A percentile compares a stretch with the other conserved stretches of the same genome.
phyloP scores from a whole-genome alignment of 352 stramenopile species.

The Globisporangium cederbergense region DNA sequence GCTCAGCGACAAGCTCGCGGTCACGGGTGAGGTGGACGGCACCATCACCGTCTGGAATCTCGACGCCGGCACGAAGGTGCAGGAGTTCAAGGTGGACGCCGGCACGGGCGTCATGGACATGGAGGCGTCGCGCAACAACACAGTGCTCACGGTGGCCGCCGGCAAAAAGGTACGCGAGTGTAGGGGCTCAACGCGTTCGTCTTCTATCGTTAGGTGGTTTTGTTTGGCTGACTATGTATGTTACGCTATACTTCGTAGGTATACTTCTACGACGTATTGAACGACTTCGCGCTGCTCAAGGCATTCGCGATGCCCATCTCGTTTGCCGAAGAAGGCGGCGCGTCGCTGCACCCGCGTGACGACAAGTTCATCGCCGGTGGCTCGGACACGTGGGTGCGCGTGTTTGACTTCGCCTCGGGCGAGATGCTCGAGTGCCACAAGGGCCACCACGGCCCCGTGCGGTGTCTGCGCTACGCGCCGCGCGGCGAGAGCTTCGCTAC shows the following conservation, averaged over 20 bases:
- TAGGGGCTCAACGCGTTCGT: no score
- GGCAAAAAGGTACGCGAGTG: conserved; percentile 71
- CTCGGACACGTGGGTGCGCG: conserved; percentile 96
- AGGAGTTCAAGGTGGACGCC: conserved; percentile 60
- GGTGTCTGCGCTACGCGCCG: conserved; percentile 95
- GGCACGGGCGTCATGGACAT: conserved; percentile 82
- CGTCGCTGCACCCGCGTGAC: conserved; percentile 82
- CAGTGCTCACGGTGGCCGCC: conserved; percentile 88
- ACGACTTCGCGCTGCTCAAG: conserved; percentile 62
- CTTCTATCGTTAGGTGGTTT: not conserved
- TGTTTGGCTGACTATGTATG: not conserved
- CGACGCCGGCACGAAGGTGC: conserved; percentile 35
- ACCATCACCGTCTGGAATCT: conserved; percentile 71
- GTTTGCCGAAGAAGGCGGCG: conserved; percentile 91
- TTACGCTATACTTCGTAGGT: conserved; percentile 44
- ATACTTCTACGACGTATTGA: conserved; percentile 89
- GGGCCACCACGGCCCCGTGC: conserved; percentile 96
- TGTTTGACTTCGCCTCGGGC: conserved; percentile 93
- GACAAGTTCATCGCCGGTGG: conserved; percentile 89
- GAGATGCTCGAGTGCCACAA: conserved; percentile 95
- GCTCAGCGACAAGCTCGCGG: conserved; percentile 41
- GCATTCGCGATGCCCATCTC: conserved; percentile 82
- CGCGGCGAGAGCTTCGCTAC: conserved; percentile 93
- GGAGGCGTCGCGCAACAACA: conserved; percentile 61
- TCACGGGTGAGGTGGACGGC: conserved; percentile 74